Evolutionary conservation across 441 rosid species (phyloP).

Genomic region (Erysimum cheiri): DNA sequence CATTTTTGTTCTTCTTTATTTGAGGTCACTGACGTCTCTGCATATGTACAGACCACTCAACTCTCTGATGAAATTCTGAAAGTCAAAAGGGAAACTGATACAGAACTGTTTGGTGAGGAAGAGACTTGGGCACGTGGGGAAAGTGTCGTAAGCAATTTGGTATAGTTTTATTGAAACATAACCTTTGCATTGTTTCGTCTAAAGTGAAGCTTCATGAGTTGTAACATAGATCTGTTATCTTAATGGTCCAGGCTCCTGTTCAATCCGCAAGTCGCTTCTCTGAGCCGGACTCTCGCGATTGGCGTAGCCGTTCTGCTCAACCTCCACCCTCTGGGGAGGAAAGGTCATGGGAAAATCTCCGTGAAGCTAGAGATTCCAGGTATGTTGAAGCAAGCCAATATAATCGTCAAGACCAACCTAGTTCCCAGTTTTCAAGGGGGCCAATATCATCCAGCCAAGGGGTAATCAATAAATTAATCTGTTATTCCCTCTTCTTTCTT

Average conservation of each 20-base stretch:
- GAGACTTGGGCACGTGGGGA: slow-evolving; percentile 77
- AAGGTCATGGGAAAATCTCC: slow-evolving; percentile 54
- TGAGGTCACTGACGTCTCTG: slow-evolving; percentile 21
- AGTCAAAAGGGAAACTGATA: slow-evolving; percentile 68
- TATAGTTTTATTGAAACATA: slow-evolving; percentile 24
- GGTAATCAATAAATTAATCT: slow-evolving; percentile 45
- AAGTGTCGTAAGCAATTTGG: slow-evolving; percentile 59
- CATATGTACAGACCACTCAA: slow-evolving; percentile 53
- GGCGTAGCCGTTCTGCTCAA: slow-evolving; percentile 61
- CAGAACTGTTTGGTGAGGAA: slow-evolving; percentile 82
- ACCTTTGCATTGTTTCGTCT: neutral
- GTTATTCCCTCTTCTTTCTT: too few relatives aligned
- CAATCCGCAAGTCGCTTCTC: slow-evolving; percentile 54
- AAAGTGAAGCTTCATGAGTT: slow-evolving; percentile 20
- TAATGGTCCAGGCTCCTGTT: slow-evolving; percentile 45
- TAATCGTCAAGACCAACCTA: slow-evolving; percentile 66
- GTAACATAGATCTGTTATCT: slow-evolving; percentile 20
- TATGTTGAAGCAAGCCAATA: slow-evolving; percentile 50
- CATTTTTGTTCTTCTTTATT: slow-evolving; percentile 9
- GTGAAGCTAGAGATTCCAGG: slow-evolving; percentile 48
- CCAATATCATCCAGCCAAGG: slow-evolving; percentile 55
- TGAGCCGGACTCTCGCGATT: slow-evolving; percentile 66
- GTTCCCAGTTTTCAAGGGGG: slow-evolving; percentile 49
- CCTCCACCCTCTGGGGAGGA: slow-evolving; percentile 56
- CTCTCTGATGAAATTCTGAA: slow-evolving; percentile 74